phyloP scores from a whole-genome alignment of 176 grass and related monocot species.

The Secale cereale region DNA sequence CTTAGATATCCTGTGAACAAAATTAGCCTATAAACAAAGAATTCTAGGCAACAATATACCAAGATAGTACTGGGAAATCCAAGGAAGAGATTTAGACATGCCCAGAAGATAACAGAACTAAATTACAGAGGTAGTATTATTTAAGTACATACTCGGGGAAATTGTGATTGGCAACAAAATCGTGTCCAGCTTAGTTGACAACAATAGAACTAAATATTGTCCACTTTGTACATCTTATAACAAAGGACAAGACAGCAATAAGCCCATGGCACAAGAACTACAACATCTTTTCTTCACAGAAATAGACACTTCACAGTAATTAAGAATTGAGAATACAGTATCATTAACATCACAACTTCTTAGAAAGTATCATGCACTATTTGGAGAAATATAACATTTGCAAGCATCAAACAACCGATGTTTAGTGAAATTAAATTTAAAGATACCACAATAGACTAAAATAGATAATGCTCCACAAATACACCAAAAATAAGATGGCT shows the following conservation, averaged over 20 bases:
- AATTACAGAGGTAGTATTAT: too few relatives aligned
- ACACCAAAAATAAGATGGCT: neutral
- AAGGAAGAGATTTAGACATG: neutral
- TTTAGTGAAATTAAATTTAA: neutral
- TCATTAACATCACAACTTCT: neutral
- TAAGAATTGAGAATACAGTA: neutral
- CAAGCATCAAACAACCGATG: neutral
- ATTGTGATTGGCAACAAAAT: neutral
- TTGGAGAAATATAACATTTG: neutral
- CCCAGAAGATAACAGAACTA: neutral
- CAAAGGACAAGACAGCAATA: neutral
- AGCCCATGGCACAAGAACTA: neutral
- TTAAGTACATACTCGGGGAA: too few relatives aligned
- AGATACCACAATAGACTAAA: neutral
- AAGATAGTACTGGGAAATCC: neutral
- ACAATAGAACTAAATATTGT: neutral
- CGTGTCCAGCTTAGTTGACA: neutral
- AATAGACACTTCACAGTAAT: neutral
- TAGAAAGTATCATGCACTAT: neutral
- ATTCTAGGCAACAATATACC: neutral
- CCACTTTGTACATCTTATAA: neutral
- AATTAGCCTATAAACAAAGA: neutral
- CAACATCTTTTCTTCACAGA: neutral
- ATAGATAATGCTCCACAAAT: neutral
- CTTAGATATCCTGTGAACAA: neutral